phyloP scores from a whole-genome alignment of 257 asterid genomes.

The Lavandula angustifolia region DNA sequence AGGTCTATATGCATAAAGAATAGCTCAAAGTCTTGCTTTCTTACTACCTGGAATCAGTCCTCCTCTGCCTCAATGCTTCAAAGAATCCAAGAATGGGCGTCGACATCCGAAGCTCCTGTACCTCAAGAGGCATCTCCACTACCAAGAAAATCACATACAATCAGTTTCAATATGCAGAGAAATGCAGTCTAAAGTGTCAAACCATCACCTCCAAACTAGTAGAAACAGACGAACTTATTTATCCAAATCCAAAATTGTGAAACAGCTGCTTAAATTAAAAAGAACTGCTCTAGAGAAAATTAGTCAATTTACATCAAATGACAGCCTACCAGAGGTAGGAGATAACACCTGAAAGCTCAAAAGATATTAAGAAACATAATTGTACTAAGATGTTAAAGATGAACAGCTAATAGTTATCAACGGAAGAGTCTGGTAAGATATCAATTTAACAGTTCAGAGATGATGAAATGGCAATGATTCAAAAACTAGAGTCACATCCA shows the following conservation, averaged over 20 bases:
- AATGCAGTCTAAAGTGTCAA: not conserved
- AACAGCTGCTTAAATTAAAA: not conserved
- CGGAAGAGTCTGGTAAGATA: not conserved
- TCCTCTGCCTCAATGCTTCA: slow-evolving; percentile 10
- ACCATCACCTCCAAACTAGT: not conserved
- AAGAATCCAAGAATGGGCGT: slow-evolving; percentile 12
- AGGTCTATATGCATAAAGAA: not conserved
- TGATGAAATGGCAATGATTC: not conserved
- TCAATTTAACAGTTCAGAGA: not conserved
- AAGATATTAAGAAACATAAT: not conserved
- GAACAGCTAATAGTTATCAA: not conserved
- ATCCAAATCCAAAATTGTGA: not conserved
- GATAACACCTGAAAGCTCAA: not conserved
- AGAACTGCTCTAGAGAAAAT: not conserved
- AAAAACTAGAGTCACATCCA: slow-evolving; percentile 12
- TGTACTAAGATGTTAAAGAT: not conserved
- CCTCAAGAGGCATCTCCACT: slow-evolving; percentile 8
- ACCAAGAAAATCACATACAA: slow-evolving; percentile 14
- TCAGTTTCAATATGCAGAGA: not conserved
- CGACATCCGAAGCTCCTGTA: slow-evolving; percentile 4
- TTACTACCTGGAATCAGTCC: slow-evolving; percentile 1
- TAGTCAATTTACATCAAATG: not conserved
- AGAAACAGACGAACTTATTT: not conserved
- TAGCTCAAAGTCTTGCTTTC: not conserved
- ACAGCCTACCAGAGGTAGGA: not conserved